Evolutionary conservation across 2,329 filamentous ascomycete genomes (phyloP).

Genomic region (Paecilomyces sp.): DNA sequence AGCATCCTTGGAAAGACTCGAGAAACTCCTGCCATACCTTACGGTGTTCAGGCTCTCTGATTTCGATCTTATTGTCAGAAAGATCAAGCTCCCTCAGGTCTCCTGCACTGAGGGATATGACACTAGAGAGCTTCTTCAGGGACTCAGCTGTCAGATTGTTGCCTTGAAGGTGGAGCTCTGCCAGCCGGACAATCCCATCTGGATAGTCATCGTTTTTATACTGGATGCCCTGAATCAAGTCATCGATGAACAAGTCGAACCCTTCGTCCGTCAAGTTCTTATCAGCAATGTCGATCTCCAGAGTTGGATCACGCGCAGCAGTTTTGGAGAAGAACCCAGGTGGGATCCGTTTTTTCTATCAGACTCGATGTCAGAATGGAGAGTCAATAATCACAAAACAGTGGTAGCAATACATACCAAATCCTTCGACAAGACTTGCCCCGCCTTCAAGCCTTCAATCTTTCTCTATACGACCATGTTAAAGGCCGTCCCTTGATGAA

Average conservation of each 20-base stretch:
- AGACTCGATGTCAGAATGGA: slow-evolving; percentile 1
- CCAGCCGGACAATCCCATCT: slow-evolving; percentile 28
- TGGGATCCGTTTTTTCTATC: slow-evolving; percentile 28
- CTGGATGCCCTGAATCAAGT: slow-evolving; percentile 32
- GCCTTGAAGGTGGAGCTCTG: slow-evolving; percentile 39
- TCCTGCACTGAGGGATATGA: slow-evolving; percentile 34
- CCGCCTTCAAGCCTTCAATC: slow-evolving; percentile 39
- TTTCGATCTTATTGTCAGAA: slow-evolving; percentile 37
- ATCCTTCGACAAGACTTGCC: slow-evolving; percentile 38
- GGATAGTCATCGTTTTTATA: slow-evolving; percentile 22
- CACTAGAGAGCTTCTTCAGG: slow-evolving; percentile 33
- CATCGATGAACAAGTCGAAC: slow-evolving; percentile 34
- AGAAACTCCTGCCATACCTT: slow-evolving; percentile 39
- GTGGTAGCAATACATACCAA: slow-evolving; percentile 21
- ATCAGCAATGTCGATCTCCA: slow-evolving; percentile 41
- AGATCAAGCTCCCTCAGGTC: slow-evolving; percentile 42
- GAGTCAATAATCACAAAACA: neutral
- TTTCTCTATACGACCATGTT: slow-evolving; percentile 29
- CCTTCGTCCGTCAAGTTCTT: slow-evolving; percentile 43
- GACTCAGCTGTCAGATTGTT: slow-evolving; percentile 38
- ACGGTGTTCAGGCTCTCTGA: slow-evolving; percentile 29
- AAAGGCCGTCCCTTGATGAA: slow-evolving; percentile 4
- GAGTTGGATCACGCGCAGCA: slow-evolving; percentile 22
- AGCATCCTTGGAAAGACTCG: slow-evolving; percentile 35
- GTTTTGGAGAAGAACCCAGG: slow-evolving; percentile 18